Base-by-base conservation (phyloP, 2,329 filamentous ascomycete genomes). In the Fusarium vanettenii region DNA sequence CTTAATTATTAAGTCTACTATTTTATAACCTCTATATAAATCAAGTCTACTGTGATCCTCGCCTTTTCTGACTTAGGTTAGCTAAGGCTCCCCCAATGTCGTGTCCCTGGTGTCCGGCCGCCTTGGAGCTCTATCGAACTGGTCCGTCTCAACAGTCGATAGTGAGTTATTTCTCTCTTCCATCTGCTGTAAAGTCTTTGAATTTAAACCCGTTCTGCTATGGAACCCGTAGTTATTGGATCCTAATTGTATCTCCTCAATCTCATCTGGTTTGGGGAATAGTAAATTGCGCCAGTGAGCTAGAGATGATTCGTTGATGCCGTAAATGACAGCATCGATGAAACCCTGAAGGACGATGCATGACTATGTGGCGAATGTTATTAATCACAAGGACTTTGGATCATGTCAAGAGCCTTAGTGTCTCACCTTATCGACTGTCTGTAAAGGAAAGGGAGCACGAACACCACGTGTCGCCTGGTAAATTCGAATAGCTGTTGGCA, bases 391-490 rank as follows among this genome's bases (percentile, higher is more conserved):
- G n/a, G 4, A 22, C 16, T 33, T 27, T 22, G 22, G 8, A 10
- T 20, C 1, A 8, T 48, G 14, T 37, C 13, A 45, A 45, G 20
- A 52, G 48, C 18, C 25, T 45, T 20, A 6, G 16, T 22, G 25
- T 27, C 59, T 57, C 31, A 67, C 65, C 25, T 67, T 67, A 16
- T 67, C 65, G 33, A 67, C 60, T 27, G 65, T 67, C 16, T 67
- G 65, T 20, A 67, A 22, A 22, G 27, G 35, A 31, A 67, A 67
- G 2, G 65, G 65, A 29, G 65, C 65, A 16, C 37, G 50, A 33
- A 39, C n/a, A 31, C 59, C 65, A 27, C 27, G n/a, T 5, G 65
- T 63, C 18, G 65, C 35, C 29, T 67, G 65, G 37, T 67, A 67
- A 18, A 67, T 67, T 56, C 65, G 48, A 25, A 67, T 25, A 22